Evolutionary conservation across 176 grass and related monocot species (phyloP).

Genomic region (Thinopyrum elongatum): DNA sequence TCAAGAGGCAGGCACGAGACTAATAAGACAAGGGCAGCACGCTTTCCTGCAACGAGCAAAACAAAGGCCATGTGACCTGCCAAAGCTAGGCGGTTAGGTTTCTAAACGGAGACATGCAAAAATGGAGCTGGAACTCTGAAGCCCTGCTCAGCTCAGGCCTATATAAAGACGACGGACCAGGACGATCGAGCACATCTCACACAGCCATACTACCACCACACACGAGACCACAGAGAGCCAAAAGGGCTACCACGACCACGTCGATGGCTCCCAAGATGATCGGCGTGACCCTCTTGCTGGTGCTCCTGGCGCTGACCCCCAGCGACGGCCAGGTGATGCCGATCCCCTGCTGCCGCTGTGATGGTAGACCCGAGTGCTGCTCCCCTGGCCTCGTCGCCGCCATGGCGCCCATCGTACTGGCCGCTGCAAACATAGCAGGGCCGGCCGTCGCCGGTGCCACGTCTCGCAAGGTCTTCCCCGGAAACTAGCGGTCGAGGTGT

Average conservation of each 20-base stretch:
- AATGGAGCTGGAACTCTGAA: background rate
- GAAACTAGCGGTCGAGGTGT: conserved; percentile 4
- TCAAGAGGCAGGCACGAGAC: too few species aligned
- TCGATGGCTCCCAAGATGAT: conserved; percentile 10
- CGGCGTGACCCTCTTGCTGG: background rate
- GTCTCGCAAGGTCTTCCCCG: conserved; percentile 16
- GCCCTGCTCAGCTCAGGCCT: background rate
- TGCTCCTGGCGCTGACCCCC: conserved; percentile 39
- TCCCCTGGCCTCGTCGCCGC: too few species aligned
- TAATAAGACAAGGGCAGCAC: background rate
- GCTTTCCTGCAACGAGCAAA: background rate
- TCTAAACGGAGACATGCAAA: background rate
- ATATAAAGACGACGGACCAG: too few species aligned
- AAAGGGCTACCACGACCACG: too few species aligned
- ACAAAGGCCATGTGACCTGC: conserved; percentile 6
- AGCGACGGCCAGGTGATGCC: conserved; percentile 39
- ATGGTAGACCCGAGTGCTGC: conserved; percentile 48
- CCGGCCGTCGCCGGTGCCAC: background rate
- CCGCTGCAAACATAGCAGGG: background rate
- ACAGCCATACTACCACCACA: background rate
- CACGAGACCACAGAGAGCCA: too few species aligned
- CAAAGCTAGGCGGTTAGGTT: background rate
- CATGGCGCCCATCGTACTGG: background rate
- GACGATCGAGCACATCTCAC: background rate
- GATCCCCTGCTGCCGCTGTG: conserved; percentile 45